phyloP scores from a whole-genome alignment of 495 filamentous ascomycete genomes.

The Neurospora cerealis region DNA sequence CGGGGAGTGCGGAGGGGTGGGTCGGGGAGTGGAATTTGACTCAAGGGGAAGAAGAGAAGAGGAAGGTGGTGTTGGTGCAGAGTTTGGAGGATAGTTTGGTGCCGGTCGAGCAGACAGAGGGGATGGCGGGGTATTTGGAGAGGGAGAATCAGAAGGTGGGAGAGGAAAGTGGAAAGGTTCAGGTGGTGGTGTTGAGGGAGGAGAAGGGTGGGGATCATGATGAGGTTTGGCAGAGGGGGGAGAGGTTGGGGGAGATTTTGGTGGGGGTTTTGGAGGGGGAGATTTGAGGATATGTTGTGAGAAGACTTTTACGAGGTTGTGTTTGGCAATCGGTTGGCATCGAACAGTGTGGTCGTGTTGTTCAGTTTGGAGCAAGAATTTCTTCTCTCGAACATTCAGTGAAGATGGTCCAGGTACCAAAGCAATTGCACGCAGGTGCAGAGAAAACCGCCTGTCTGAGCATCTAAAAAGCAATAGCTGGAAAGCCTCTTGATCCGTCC shows the following conservation, averaged over 20 bases:
- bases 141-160: neutral
- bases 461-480: neutral
- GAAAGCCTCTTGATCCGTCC: neutral
- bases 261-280: constrained; percentile 1
- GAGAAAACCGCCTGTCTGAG: neutral
- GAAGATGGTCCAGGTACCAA: neutral
- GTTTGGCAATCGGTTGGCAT: neutral
- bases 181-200: constrained; percentile 4
- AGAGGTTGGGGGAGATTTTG: constrained; percentile 13
- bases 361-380: neutral
- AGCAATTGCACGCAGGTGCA: neutral
- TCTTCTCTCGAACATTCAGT: neutral
- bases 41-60: constrained; percentile 12
- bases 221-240: constrained; percentile 16
- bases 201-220: constrained; percentile 16
- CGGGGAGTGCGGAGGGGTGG: constrained; percentile 21
- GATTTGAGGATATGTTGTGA: neutral
- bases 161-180: neutral
- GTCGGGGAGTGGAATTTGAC: constrained; percentile 13
- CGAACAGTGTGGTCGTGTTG: neutral
- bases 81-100: constrained; percentile 26
- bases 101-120: constrained; percentile 19
- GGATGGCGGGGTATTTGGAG: constrained; percentile 13
- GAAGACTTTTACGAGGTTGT: neutral
- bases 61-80: constrained; percentile 20